phyloP scores from a whole-genome alignment of 1,139 yeast species.

The Kodamaea fungicola region DNA sequence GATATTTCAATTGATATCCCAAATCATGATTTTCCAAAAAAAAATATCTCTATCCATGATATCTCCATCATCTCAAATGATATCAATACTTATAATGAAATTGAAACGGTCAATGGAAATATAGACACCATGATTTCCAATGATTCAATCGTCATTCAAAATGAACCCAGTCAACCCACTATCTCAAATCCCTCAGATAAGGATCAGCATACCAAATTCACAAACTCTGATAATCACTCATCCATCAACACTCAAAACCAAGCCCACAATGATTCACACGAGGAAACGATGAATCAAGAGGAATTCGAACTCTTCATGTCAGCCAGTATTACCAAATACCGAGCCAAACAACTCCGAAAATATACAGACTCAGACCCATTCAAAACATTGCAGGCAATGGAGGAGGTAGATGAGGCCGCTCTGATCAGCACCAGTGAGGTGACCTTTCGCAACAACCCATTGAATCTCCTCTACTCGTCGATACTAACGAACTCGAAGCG shows the following conservation, averaged over 20 bases:
- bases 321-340: conserved; percentile 29
- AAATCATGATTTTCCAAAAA: too few relatives aligned
- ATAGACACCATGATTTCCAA: neutral
- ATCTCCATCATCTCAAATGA: neutral
- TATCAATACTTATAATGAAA: neutral
- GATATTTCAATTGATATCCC: too few relatives aligned
- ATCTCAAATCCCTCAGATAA: too few relatives aligned
- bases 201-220: too few relatives aligned
- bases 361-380: conserved; percentile 12
- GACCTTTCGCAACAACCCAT: conserved; percentile 11
- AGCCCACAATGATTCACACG: neutral
- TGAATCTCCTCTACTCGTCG: conserved; percentile 15
- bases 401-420: neutral
- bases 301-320: conserved; percentile 38
- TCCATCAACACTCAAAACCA: neutral
- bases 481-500: conserved; percentile 10
- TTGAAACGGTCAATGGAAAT: neutral
- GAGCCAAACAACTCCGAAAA: conserved; percentile 24
- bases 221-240: too few relatives aligned
- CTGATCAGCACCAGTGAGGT: conserved; percentile 1
- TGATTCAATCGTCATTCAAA: neutral
- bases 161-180: too few relatives aligned
- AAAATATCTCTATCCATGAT: neutral
- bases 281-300: conserved; percentile 18
- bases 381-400: neutral